Evolutionary conservation across 805 yeast species (phyloP).

Genomic region (Saccharomyces kudriavzevii): DNA sequence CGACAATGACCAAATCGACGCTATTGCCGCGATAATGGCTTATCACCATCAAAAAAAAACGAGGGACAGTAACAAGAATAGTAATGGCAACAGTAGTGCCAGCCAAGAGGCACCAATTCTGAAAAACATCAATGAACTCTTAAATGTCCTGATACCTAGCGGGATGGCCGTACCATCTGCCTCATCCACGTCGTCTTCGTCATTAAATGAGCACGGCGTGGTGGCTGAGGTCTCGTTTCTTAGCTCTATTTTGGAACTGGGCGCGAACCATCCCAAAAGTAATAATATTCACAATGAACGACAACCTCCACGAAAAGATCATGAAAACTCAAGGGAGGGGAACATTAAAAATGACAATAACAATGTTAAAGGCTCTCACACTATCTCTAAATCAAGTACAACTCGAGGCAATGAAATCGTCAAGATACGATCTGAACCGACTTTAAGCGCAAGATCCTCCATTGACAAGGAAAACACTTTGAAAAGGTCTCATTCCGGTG

Average conservation of each 20-base stretch:
- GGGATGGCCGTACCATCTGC: not conserved
- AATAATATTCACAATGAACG: not conserved
- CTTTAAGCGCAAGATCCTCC: not conserved
- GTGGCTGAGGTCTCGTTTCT: not conserved
- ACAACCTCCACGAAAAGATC: not conserved
- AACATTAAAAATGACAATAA: not conserved
- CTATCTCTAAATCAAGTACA: not conserved
- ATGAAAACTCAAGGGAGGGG: not conserved
- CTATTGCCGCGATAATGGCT: constrained; percentile 64
- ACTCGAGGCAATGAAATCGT: not conserved
- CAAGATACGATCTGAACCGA: not conserved
- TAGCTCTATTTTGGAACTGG: not conserved
- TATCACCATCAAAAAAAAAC: constrained; percentile 44
- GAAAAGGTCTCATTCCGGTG: not conserved
- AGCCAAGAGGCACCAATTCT: not conserved
- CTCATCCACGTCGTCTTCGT: not conserved
- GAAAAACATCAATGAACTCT: not conserved
- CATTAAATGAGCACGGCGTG: not conserved
- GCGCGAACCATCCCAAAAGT: not conserved
- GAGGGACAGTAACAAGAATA: not conserved
- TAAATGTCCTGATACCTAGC: not conserved
- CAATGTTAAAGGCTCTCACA: not conserved
- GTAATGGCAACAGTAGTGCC: not conserved
- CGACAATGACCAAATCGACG: constrained; percentile 60
- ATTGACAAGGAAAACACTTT: not conserved